A percentile compares a stretch with the other conserved stretches of the same genome.
Evolutionary conservation across 495 filamentous ascomycete genomes (phyloP).

Genomic region (Hypoxylon fuscum): DNA sequence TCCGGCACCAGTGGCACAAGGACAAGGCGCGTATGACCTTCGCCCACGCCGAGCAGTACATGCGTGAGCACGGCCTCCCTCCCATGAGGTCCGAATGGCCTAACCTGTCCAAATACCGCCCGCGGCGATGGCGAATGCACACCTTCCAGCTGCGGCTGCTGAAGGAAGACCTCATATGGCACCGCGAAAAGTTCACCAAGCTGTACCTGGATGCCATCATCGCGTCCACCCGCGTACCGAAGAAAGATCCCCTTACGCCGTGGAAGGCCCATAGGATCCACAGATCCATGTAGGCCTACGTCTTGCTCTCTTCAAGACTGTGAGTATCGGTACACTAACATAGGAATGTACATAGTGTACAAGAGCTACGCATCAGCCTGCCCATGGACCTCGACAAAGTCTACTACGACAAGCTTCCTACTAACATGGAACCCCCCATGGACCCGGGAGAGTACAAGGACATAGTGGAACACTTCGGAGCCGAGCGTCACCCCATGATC

Average conservation of each 20-base stretch:
- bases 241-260: constrained; percentile 24
- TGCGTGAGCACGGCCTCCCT: constrained; percentile 24
- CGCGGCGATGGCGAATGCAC: constrained; percentile 19
- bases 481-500: constrained; percentile 33
- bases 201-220: constrained; percentile 31
- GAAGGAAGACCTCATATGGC: constrained; percentile 30
- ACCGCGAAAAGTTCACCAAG: constrained; percentile 33
- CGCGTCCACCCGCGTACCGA: constrained; percentile 23
- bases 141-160: constrained; percentile 18
- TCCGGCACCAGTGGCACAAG: constrained; percentile 44
- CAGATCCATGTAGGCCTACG: constrained; percentile 15
- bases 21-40: constrained; percentile 38
- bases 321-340: constrained; percentile 4
- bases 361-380: constrained; percentile 27
- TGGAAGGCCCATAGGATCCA: constrained; percentile 10
- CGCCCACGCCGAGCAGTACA: constrained; percentile 40
- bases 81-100: constrained; percentile 16
- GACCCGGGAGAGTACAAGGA: constrained; percentile 27
- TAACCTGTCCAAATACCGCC: constrained; percentile 30
- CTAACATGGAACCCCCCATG: constrained; percentile 22
- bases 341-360: constrained; percentile 1
- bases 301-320: background rate
- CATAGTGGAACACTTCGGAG: constrained; percentile 29
- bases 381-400: constrained; percentile 27
- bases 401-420: constrained; percentile 30